A percentile compares a stretch with the other conserved stretches of the same genome.
Evolutionary conservation across 192 early-diverging fungal genomes (phyloP).

Genomic region (Paraglomus brasilianum): DNA sequence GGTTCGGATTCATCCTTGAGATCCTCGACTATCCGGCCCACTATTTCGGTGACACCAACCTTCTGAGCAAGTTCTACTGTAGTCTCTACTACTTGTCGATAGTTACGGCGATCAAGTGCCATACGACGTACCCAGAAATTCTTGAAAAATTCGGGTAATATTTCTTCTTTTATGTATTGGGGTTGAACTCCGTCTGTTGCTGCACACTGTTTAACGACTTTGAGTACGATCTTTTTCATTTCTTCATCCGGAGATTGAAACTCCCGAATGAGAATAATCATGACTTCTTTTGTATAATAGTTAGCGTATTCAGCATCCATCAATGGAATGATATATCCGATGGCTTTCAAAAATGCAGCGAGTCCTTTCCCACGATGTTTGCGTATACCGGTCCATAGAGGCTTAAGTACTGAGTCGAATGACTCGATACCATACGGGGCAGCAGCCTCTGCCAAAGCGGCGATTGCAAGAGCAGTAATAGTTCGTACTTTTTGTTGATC

Average conservation of each 20-base stretch:
- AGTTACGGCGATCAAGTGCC: conserved; percentile 93
- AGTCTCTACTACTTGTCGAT: conserved; percentile 91
- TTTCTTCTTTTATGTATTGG: conserved; percentile 82
- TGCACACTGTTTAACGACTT: conserved; percentile 96
- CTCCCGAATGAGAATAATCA: conserved; percentile 89
- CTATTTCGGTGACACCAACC: conserved; percentile 90
- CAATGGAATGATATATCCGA: conserved; percentile 96
- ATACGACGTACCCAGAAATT: conserved; percentile 98
- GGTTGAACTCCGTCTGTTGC: conserved; percentile 89
- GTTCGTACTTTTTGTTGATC: conserved; percentile 97
- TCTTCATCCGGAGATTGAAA: conserved; percentile 98
- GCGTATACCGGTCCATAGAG: conserved; percentile 90
- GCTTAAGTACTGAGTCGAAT: conserved; percentile 86
- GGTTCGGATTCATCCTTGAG: conserved; percentile 94
- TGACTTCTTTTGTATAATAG: conserved; percentile 91
- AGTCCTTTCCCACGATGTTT: conserved; percentile 94
- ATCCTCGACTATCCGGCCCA: conserved; percentile 82
- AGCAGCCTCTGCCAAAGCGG: conserved; percentile 94
- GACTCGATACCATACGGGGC: conserved; percentile 99
- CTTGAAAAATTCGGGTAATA: conserved; percentile 93
- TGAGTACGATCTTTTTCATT: conserved; percentile 98
- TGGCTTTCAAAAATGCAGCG: conserved; percentile 98
- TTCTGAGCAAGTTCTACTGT: conserved; percentile 93
- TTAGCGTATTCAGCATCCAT: conserved; percentile 96
- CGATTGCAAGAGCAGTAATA: conserved; percentile 90